These are phyloP conservation scores for Alternaria angustiovoidea DNA, from an alignment of 2,329 filamentous ascomycete species.

Conservation along the genomic window DNA sequence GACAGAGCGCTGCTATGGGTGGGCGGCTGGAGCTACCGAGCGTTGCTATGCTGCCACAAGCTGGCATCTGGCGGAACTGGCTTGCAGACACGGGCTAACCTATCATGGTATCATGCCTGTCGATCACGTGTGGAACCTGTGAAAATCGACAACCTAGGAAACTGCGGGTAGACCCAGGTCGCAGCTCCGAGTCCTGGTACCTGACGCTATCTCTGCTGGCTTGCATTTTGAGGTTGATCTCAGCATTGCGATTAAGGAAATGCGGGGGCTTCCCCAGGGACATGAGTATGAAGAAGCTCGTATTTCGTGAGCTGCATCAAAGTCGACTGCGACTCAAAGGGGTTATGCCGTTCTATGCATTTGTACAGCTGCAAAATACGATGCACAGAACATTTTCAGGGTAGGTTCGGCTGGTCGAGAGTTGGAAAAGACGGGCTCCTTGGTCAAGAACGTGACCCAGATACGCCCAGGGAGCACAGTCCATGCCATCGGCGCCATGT, in stretches of 20 bases:
- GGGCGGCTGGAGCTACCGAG: constrained; percentile 10
- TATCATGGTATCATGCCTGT: not conserved
- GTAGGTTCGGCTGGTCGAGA: not conserved
- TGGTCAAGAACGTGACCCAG: not conserved
- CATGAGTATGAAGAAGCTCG: not conserved
- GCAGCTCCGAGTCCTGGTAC: constrained; percentile 1
- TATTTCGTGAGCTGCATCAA: not conserved
- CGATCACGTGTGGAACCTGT: constrained; percentile 23
- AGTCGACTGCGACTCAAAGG: not conserved
- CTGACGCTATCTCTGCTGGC: not conserved
- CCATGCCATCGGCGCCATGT: not conserved
- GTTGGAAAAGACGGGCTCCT: not conserved
- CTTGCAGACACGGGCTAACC: constrained; percentile 4
- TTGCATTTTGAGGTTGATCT: not conserved
- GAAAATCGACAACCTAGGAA: constrained; percentile 19
- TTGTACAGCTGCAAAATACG: not conserved
- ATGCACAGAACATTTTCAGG: not conserved
- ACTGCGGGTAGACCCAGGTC: constrained; percentile 9
- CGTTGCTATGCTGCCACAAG: constrained; percentile 14
- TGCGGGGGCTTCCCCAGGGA: not conserved
- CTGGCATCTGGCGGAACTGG: constrained; percentile 18
- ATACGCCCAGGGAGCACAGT: not conserved
- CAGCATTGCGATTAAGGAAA: not conserved
- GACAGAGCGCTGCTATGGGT: constrained; percentile 5
- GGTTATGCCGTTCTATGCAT: not conserved